Conservation (phyloP, 495 filamentous ascomycete species). For the Penicillium steckii region DNA sequence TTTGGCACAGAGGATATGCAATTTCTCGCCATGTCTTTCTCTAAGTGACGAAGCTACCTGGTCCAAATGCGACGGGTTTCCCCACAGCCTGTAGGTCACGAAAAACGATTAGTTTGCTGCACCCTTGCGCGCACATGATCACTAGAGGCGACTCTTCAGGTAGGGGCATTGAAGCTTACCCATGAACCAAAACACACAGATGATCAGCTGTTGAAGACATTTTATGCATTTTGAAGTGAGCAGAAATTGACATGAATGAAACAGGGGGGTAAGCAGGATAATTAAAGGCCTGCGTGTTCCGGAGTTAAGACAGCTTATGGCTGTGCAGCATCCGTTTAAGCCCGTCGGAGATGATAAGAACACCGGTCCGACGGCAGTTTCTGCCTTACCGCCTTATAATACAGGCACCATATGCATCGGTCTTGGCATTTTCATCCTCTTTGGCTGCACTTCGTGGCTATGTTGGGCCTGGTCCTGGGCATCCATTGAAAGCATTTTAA, state of each 20-base stretch:
- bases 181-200: conserved; percentile 93
- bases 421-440: too few relatives aligned
- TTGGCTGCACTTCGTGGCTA: too few relatives aligned
- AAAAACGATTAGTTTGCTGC: conserved; percentile 7
- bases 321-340: not conserved
- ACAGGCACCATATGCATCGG: too few relatives aligned
- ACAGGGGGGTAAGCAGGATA: not conserved
- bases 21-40: conserved; percentile 56
- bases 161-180: conserved; percentile 51
- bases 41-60: conserved; percentile 67
- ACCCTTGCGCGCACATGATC: conserved; percentile 1
- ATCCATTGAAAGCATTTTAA: not conserved
- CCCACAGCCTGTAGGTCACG: conserved; percentile 73
- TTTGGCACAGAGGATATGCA: conserved; percentile 76
- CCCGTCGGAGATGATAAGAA: not conserved
- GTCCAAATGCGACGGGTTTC: conserved; percentile 80
- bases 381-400: not conserved
- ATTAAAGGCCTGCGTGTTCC: not conserved
- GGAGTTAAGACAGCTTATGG: not conserved
- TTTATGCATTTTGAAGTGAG: not conserved
- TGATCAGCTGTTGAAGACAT: conserved; percentile 54
- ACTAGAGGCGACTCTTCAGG: too few relatives aligned
- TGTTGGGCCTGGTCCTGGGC: too few relatives aligned
- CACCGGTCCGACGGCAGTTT: not conserved
- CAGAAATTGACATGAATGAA: not conserved